phyloP scores from a whole-genome alignment of 164 flowering plant species.

The Berberis vulgaris region DNA sequence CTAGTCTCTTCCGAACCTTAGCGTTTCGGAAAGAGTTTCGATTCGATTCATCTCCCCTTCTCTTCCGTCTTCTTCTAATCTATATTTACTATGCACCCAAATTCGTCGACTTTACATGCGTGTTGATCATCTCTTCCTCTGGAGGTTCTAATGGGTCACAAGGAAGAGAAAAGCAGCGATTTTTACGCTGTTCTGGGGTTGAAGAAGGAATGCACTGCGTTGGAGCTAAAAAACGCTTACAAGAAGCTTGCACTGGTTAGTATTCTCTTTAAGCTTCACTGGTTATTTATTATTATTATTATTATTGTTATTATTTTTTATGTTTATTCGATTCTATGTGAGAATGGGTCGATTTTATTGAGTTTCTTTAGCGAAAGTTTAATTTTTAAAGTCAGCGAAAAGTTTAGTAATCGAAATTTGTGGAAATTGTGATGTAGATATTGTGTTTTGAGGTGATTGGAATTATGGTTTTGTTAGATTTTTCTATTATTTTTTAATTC shows the following conservation, averaged over 20 bases:
- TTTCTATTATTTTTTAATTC: background rate
- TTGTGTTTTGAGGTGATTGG: background rate
- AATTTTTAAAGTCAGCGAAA: too few species aligned
- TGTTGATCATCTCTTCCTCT: background rate
- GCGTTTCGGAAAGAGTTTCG: too few species aligned
- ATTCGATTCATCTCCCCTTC: too few species aligned
- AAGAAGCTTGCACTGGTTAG: conserved; percentile 85
- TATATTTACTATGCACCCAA: too few species aligned
- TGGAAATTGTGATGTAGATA: background rate
- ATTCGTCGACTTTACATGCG: background rate
- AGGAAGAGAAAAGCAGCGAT: conserved; percentile 38
- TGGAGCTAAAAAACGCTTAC: conserved; percentile 67
- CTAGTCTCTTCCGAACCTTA: too few species aligned
- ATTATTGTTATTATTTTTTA: background rate
- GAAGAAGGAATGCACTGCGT: conserved; percentile 60
- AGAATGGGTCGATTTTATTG: too few species aligned
- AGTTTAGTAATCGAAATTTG: background rate
- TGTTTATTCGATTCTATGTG: background rate
- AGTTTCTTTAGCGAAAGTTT: too few species aligned
- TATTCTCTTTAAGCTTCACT: background rate
- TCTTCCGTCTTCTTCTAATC: too few species aligned
- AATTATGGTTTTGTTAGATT: background rate
- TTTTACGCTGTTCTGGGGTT: conserved; percentile 71
- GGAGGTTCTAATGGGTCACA: conserved; percentile 32
- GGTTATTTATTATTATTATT: background rate